Evolutionary conservation across 2,329 filamentous ascomycete genomes (phyloP).

Genomic region (Penicillium brasilianum): DNA sequence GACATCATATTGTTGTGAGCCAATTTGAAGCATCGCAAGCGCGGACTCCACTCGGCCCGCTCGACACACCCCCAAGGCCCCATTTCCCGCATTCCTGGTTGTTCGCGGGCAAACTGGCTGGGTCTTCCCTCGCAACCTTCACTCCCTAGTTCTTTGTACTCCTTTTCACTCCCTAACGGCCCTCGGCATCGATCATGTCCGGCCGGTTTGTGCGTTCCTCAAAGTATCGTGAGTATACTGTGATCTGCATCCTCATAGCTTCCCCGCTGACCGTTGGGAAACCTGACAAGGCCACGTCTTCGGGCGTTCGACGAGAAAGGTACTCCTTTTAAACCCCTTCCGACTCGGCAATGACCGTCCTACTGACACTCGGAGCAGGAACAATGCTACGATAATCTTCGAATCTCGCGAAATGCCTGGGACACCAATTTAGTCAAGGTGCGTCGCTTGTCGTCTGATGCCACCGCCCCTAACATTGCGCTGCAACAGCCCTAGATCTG

Average conservation of each 20-base stretch:
- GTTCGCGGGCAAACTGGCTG: constrained; percentile 22
- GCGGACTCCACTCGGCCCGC: constrained; percentile 31
- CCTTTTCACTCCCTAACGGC: constrained; percentile 17
- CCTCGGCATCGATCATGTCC: constrained; percentile 57
- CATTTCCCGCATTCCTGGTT: constrained; percentile 32
- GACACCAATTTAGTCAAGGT: constrained; percentile 99
- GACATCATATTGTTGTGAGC: not conserved
- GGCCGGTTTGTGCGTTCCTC: constrained; percentile 75
- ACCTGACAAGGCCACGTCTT: constrained; percentile 84
- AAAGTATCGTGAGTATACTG: constrained; percentile 67
- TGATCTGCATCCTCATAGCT: constrained; percentile 24
- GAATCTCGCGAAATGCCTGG: constrained; percentile 98
- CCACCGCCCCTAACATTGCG: constrained; percentile 37
- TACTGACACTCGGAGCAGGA: constrained; percentile 59
- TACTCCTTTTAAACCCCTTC: constrained; percentile 35
- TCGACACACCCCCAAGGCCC: constrained; percentile 28
- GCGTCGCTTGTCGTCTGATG: constrained; percentile 40
- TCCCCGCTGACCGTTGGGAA: constrained; percentile 38
- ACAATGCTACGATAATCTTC: constrained; percentile 97
- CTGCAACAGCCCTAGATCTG: constrained; percentile 25
- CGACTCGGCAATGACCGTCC: not conserved
- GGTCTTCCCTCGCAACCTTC: constrained; percentile 31
- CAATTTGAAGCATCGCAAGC: constrained; percentile 17
- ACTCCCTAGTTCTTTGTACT: constrained; percentile 20
- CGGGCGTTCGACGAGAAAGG: constrained; percentile 89